phyloP scores from a whole-genome alignment of 768 basidiomycete genomes.

The Hericium coralloides region DNA sequence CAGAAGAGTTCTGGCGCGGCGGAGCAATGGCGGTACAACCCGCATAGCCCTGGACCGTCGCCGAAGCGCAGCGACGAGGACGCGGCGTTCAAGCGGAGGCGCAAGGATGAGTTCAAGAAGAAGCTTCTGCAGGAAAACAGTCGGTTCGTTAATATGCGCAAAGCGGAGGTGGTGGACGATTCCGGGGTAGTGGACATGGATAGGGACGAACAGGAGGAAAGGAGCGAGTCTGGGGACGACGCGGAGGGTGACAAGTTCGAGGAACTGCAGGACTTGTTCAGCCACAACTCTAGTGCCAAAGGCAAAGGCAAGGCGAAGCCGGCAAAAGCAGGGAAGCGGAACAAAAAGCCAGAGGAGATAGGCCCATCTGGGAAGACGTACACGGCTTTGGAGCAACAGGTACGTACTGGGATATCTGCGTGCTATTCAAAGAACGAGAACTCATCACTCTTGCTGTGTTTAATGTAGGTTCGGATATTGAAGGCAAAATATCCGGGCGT shows the following conservation, averaged over 20 bases:
- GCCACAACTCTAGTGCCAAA: slow-evolving; percentile 26
- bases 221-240: slow-evolving; percentile 3
- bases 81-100: not conserved
- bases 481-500: slow-evolving; percentile 59
- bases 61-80: slow-evolving; percentile 1
- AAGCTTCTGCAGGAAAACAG: slow-evolving; percentile 7
- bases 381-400: slow-evolving; percentile 73
- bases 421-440: not conserved
- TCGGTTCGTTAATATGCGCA: not conserved
- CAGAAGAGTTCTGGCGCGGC: not conserved
- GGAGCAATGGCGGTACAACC: slow-evolving; percentile 10
- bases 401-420: slow-evolving; percentile 12
- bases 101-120: slow-evolving; percentile 7
- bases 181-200: slow-evolving; percentile 1
- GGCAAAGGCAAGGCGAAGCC: slow-evolving; percentile 17
- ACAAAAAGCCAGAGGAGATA: slow-evolving; percentile 30
- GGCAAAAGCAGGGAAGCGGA: slow-evolving; percentile 14
- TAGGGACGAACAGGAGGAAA: not conserved
- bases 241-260: slow-evolving; percentile 38
- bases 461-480: slow-evolving; percentile 40
- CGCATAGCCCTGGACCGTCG: slow-evolving; percentile 6
- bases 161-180: not conserved
- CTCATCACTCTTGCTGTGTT: not conserved
- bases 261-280: slow-evolving; percentile 39
- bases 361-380: slow-evolving; percentile 67